Percentiles rank a stretch among this genome's conserved stretches.
phyloP scores from a whole-genome alignment of 192 early-diverging fungal genomes.

The Thamnidium elegans region DNA sequence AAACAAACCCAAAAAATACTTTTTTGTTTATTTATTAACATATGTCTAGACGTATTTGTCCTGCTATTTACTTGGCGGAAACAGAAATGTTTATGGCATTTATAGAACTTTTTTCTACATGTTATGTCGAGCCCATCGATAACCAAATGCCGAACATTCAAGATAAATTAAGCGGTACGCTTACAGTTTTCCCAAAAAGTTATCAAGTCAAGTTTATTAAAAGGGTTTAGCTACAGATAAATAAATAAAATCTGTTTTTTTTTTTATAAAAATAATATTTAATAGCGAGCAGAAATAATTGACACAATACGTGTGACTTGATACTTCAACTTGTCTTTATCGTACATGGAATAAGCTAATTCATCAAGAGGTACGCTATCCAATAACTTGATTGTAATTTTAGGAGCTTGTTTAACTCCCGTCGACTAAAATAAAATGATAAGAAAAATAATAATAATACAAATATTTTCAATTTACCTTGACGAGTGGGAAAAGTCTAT shows the following conservation, averaged over 20 bases:
- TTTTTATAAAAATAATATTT: too few relatives aligned
- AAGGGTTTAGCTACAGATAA: too few relatives aligned
- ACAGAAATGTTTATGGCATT: not conserved
- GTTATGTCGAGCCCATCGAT: not conserved
- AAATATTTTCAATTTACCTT: constrained; percentile 30
- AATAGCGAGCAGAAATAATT: not conserved
- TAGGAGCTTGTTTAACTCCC: constrained; percentile 37
- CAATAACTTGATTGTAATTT: constrained; percentile 40
- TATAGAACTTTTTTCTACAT: not conserved
- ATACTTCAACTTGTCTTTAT: constrained; percentile 28
- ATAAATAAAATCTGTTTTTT: too few relatives aligned
- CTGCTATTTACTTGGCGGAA: constrained; percentile 13
- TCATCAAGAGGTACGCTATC: constrained; percentile 35
- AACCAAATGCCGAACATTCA: too few relatives aligned
- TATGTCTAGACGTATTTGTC: constrained; percentile 7
- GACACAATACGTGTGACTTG: constrained; percentile 17
- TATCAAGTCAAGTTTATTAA: too few relatives aligned
- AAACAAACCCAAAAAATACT: too few relatives aligned
- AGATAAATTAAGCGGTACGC: too few relatives aligned
- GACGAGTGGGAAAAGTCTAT: constrained; percentile 39
- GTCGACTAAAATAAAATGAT: constrained; percentile 23
- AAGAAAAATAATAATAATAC: not conserved
- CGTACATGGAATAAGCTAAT: constrained; percentile 39
- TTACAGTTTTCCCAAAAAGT: too few relatives aligned
- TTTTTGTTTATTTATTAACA: too few relatives aligned